phyloP scores from a whole-genome alignment of 1,284 basidiomycete genomes.

The Ganoderma sinense region DNA sequence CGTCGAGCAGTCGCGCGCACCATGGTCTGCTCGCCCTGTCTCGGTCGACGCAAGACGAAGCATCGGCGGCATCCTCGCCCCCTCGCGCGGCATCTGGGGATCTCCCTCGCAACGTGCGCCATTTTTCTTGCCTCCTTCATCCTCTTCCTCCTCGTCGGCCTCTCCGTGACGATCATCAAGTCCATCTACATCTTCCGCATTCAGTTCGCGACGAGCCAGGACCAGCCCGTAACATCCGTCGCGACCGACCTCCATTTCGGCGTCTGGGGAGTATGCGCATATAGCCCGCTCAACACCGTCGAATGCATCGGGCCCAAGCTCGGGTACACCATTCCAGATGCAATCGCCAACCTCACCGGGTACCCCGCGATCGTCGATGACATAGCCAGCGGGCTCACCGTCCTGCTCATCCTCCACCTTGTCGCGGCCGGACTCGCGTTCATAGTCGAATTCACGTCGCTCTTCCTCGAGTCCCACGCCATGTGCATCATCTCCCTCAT shows the following conservation, averaged over 20 bases:
- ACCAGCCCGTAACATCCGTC: conserved; percentile 53
- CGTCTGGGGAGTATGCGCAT: conserved; percentile 78
- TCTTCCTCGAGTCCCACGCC: conserved; percentile 62
- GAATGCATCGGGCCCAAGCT: conserved; percentile 65
- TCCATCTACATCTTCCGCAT: conserved; percentile 73
- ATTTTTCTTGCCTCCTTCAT: conserved; percentile 65
- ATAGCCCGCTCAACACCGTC: conserved; percentile 47
- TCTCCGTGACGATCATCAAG: conserved; percentile 79
- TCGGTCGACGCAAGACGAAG: conserved; percentile 7
- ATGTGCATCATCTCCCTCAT: conserved; percentile 62
- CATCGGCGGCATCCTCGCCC: conserved; percentile 30
- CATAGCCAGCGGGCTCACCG: conserved; percentile 59
- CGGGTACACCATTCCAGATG: conserved; percentile 47
- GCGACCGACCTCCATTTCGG: conserved; percentile 73
- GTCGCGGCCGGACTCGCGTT: conserved; percentile 66
- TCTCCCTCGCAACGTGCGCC: conserved; percentile 53
- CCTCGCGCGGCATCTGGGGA: conserved; percentile 46
- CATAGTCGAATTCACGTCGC: conserved; percentile 56
- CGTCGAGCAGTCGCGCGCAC: conserved; percentile 1
- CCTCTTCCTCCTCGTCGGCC: conserved; percentile 75
- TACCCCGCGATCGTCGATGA: conserved; percentile 50
- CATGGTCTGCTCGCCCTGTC: neutral
- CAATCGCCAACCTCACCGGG: conserved; percentile 50
- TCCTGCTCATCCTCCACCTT: conserved; percentile 71
- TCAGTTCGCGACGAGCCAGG: conserved; percentile 45